Evolutionary conservation across 106 monocot species (phyloP).

Genomic region (Dioscorea zingiberensis): DNA sequence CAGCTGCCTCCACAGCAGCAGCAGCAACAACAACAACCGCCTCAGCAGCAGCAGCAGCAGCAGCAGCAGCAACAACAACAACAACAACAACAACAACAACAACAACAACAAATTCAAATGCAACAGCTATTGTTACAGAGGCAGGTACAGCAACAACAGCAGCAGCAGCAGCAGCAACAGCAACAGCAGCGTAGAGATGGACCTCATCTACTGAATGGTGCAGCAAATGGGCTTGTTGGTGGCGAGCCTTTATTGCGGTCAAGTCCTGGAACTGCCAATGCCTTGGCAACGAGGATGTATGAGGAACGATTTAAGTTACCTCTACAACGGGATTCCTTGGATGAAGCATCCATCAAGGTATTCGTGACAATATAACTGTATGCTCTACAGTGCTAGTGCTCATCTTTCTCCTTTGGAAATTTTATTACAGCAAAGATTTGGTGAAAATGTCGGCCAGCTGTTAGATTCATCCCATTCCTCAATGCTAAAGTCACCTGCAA

Average conservation of each 20-base stretch:
- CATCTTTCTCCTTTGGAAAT: not conserved
- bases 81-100: slow-evolving; percentile 53
- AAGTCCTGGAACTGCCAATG: slow-evolving; percentile 83
- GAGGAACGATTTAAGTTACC: slow-evolving; percentile 80
- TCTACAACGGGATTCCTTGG: slow-evolving; percentile 59
- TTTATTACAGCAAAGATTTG: slow-evolving; percentile 62
- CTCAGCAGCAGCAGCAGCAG: slow-evolving; percentile 31
- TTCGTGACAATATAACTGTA: not conserved
- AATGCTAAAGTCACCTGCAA: slow-evolving; percentile 52
- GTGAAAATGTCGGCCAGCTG: slow-evolving; percentile 57
- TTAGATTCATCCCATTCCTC: slow-evolving; percentile 60
- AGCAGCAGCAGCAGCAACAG: slow-evolving; percentile 52
- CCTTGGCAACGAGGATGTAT: slow-evolving; percentile 81
- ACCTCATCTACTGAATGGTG: slow-evolving; percentile 65
- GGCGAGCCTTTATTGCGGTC: slow-evolving; percentile 62
- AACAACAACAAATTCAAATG: slow-evolving; percentile 28
- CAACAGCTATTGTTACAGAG: not conserved
- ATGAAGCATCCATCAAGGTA: slow-evolving; percentile 77
- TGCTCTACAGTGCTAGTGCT: too few relatives aligned
- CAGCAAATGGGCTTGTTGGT: slow-evolving; percentile 43
- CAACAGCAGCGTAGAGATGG: slow-evolving; percentile 67
- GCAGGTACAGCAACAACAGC: slow-evolving; percentile 36
- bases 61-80: slow-evolving; percentile 46
- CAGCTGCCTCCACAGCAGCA: slow-evolving; percentile 11
- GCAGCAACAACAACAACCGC: slow-evolving; percentile 16